These are phyloP conservation scores for Scenedesmus sp. DNA, from an alignment of 163 green algal genomes.

Conservation along the genomic window DNA sequence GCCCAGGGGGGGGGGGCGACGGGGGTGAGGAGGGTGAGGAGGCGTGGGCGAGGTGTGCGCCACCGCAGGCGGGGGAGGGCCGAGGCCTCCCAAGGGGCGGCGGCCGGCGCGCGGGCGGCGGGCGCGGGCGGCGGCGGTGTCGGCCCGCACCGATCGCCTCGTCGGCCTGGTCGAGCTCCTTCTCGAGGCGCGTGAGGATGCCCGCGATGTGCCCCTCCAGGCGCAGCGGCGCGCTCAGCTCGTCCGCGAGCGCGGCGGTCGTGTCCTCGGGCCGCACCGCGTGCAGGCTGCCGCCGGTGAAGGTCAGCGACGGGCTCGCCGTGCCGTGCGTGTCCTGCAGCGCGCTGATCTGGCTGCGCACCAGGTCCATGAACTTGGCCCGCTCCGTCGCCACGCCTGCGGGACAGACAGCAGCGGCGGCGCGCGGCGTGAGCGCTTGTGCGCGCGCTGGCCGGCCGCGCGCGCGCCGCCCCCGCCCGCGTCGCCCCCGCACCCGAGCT, in stretches of 20 bases:
- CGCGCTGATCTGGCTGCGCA: constrained; percentile 62
- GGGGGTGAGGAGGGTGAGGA: too few relatives aligned
- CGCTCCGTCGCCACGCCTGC: constrained; percentile 79
- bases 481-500: constrained; percentile 43
- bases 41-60: too few relatives aligned
- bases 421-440: not conserved
- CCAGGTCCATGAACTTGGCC: constrained; percentile 86
- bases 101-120: too few relatives aligned
- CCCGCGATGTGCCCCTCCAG: constrained; percentile 75
- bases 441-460: not conserved
- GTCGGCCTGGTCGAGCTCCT: constrained; percentile 70
- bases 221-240: constrained; percentile 49
- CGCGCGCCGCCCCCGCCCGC: not conserved
- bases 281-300: constrained; percentile 28
- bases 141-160: constrained; percentile 11
- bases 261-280: constrained; percentile 43
- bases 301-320: constrained; percentile 12
- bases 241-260: not conserved
- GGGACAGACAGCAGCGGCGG: not conserved
- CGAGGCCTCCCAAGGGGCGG: not conserved
- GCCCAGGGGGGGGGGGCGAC: too few relatives aligned
- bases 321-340: constrained; percentile 42
- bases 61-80: too few relatives aligned
- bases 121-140: too few relatives aligned
- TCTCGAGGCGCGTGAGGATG: constrained; percentile 86